phyloP scores from a whole-genome alignment of 140 eudicot genomes.

The Anethum foeniculum region DNA sequence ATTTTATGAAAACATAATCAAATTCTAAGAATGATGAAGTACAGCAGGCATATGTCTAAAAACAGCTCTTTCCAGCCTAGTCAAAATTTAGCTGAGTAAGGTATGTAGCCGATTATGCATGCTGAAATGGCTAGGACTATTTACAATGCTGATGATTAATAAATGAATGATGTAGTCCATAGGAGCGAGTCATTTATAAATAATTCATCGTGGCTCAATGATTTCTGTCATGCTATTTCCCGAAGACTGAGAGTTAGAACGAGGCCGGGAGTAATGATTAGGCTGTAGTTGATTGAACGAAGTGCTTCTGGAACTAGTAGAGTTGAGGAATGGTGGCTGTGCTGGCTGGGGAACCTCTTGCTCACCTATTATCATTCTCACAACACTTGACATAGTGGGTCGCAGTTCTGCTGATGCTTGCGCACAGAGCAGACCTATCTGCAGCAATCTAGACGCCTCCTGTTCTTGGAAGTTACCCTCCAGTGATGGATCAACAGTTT shows the following conservation, averaged over 20 bases:
- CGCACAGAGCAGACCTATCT: conserved; percentile 31
- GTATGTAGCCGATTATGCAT: background rate
- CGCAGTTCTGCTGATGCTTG: conserved; percentile 37
- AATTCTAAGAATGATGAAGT: background rate
- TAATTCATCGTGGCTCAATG: conserved; percentile 26
- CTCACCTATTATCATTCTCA: conserved; percentile 24
- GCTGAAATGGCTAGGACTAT: background rate
- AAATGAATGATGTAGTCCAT: background rate
- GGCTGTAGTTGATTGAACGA: conserved; percentile 9
- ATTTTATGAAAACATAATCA: background rate
- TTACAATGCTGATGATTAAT: background rate
- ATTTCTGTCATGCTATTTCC: conserved; percentile 29
- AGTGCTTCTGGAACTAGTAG: conserved; percentile 16
- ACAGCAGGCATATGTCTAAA: background rate
- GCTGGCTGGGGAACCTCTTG: conserved; percentile 29
- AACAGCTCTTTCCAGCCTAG: background rate
- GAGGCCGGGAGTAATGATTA: conserved; percentile 1
- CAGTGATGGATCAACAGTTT: conserved; percentile 24
- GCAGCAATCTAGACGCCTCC: conserved; percentile 27
- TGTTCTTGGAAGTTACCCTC: conserved; percentile 20
- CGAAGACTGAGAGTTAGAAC: conserved; percentile 23
- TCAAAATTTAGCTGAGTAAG: background rate
- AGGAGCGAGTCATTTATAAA: background rate
- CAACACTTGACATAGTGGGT: conserved; percentile 36
- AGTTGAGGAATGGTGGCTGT: conserved; percentile 43